Evolutionary conservation across 139 green algal genomes (phyloP), one percentile per base, ranked within the genome.

Genomic region (Marvania coccoides): DNA sequence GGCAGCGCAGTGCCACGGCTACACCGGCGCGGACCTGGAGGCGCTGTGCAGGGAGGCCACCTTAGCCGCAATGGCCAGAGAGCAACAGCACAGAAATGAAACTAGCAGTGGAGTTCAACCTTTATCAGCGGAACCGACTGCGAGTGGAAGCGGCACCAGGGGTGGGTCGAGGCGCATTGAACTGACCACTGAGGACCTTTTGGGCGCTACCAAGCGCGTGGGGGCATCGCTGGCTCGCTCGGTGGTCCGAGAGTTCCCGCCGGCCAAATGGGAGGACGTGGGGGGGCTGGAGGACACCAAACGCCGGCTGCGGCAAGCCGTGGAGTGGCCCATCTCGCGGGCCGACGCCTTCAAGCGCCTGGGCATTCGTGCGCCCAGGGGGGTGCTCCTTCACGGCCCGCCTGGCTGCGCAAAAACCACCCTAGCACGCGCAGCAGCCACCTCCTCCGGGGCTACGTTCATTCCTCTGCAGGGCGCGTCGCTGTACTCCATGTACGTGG

Each of bases 321-420:
- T 92, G 42, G 83, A 92, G 58, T 96, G 89, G 89, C 90, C 90
- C 10, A 70, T 96, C 46, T 48, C 65, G 47, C 82, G 90, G 57
- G 59, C 73, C 14, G 73, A 71, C 0, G 79, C 81, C 2, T 96
- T 95, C 51, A 12, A 74, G 39, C 76, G 86, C 3, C 76, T 96
- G 45, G 85, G 85, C 7, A 74, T 95, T 4, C 39, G 45, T 2
- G 69, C 87, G 3, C 83, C 87, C 2, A 73, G 87, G 0, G 90
- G 90, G 2, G 80, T 96, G 45, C 81, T 96, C 57, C 84, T 96
- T 47, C 83, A 95, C 38, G 90, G 90, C 0, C 87, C 90, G 3
- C 90, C 90, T 24, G 87, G 90, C 26, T 96, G 89, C 73, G 85
- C 76, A 65, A 96, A 96, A 72, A 96, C 90, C 0, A 90, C 81